Evolutionary conservation across 1,284 basidiomycete species (phyloP).

Genomic region (Boletellus deceptivus): DNA sequence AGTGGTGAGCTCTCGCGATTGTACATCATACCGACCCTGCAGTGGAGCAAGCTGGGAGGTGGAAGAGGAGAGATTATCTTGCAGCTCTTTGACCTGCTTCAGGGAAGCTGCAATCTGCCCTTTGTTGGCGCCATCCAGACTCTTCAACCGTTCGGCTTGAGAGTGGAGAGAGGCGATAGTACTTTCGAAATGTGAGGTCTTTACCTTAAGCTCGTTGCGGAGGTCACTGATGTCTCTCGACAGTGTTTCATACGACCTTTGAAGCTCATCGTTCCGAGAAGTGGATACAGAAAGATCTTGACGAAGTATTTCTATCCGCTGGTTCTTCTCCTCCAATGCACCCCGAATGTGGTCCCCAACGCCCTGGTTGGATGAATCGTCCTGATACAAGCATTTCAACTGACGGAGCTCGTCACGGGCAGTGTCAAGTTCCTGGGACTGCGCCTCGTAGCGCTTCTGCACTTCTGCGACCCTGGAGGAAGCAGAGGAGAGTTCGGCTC

Average conservation of each 20-base stretch:
- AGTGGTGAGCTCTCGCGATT: too few relatives aligned
- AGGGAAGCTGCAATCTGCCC: too few relatives aligned
- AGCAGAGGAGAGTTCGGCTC: background rate
- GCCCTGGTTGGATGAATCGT: background rate
- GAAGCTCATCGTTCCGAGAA: slow-evolving; percentile 3
- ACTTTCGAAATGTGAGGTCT: slow-evolving; percentile 1
- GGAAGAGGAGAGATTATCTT: too few relatives aligned
- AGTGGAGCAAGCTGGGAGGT: too few relatives aligned
- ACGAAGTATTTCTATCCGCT: slow-evolving; percentile 1
- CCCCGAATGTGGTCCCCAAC: background rate
- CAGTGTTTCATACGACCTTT: background rate
- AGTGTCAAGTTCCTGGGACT: background rate
- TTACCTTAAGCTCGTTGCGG: slow-evolving; percentile 3
- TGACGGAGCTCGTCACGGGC: slow-evolving; percentile 1
- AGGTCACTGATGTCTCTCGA: background rate
- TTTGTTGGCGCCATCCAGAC: too few relatives aligned
- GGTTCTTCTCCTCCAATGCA: slow-evolving; percentile 7
- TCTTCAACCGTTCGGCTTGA: too few relatives aligned
- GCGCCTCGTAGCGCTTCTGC: background rate
- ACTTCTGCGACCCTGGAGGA: slow-evolving; percentile 1
- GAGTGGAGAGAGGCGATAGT: too few relatives aligned
- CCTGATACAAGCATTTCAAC: background rate
- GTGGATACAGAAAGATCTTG: background rate
- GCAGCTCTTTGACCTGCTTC: too few relatives aligned
- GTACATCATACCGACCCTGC: too few relatives aligned